These are phyloP conservation scores for Lichtheimia ramosa DNA, from an alignment of 371 early-diverging fungal genomes.

Conservation along the genomic window DNA sequence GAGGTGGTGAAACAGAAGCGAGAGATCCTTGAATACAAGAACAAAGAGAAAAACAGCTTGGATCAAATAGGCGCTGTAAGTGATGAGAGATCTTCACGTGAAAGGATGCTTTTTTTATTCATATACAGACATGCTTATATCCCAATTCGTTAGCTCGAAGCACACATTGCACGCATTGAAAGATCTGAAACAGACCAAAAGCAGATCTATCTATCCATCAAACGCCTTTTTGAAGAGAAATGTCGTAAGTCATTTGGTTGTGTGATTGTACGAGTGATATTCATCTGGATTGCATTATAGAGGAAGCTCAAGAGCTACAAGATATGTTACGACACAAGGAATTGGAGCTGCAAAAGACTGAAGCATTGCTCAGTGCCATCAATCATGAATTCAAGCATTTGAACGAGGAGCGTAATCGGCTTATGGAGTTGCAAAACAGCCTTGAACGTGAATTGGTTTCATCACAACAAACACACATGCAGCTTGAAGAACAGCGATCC, in stretches of 20 bases:
- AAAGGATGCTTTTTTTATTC: too few species aligned
- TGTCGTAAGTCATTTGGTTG: conserved; percentile 32
- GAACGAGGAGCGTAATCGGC: conserved; percentile 40
- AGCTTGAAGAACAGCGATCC: conserved; percentile 48
- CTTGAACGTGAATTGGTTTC: conserved; percentile 41
- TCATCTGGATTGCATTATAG: conserved; percentile 15
- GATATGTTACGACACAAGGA: conserved; percentile 47
- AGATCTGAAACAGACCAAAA: conserved; percentile 51
- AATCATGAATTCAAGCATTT: conserved; percentile 37
- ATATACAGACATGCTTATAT: too few species aligned
- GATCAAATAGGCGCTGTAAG: conserved; percentile 55
- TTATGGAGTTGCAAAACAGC: conserved; percentile 35
- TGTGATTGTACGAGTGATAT: background rate
- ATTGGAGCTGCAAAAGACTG: conserved; percentile 34
- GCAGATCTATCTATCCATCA: conserved; percentile 49
- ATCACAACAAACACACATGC: conserved; percentile 43
- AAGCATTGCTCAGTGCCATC: conserved; percentile 30
- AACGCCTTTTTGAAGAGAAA: conserved; percentile 49
- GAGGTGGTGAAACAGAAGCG: conserved; percentile 45
- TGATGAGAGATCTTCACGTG: background rate
- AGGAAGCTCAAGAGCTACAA: conserved; percentile 51
- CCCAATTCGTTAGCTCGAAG: conserved; percentile 34
- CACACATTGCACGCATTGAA: conserved; percentile 46
- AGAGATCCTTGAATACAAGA: conserved; percentile 54
- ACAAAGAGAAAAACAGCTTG: conserved; percentile 52